These are phyloP conservation scores for Paxillus involutus DNA, from an alignment of 768 basidiomycete species.

Conservation along the genomic window DNA sequence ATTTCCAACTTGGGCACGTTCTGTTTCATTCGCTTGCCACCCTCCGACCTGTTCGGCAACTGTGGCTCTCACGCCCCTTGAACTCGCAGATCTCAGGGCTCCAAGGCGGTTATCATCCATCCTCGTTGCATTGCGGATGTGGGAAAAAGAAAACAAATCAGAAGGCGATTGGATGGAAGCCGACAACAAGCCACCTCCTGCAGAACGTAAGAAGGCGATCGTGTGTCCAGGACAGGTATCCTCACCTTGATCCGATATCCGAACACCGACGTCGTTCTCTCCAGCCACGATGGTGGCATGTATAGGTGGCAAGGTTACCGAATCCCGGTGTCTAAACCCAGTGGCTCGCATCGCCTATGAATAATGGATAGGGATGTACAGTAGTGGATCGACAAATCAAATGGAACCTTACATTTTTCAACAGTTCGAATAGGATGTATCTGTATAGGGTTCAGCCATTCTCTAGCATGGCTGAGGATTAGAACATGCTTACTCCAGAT, in stretches of 20 bases:
- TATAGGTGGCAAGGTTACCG: constrained; percentile 55
- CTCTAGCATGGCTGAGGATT: neutral
- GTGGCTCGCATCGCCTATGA: constrained; percentile 74
- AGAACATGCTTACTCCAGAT: constrained; percentile 63
- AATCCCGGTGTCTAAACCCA: constrained; percentile 44
- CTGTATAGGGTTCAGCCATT: constrained; percentile 34
- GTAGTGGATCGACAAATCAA: neutral
- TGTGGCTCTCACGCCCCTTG: constrained; percentile 70
- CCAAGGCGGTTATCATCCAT: constrained; percentile 66
- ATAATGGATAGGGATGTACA: neutral
- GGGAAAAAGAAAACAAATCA: constrained; percentile 89
- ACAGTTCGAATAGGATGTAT: constrained; percentile 85
- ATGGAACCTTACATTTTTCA: constrained; percentile 73
- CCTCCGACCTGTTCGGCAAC: constrained; percentile 73
- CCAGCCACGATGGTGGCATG: constrained; percentile 75
- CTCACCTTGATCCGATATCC: constrained; percentile 89
- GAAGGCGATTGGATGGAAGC: constrained; percentile 59
- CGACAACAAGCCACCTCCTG: constrained; percentile 71
- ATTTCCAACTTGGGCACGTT: constrained; percentile 21
- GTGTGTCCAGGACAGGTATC: neutral
- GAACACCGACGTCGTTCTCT: constrained; percentile 70
- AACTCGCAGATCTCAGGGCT: constrained; percentile 63
- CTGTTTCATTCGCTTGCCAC: constrained; percentile 33
- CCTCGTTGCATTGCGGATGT: constrained; percentile 72
- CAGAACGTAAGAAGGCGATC: constrained; percentile 10